These are phyloP conservation scores for Suhomyces sp. DNA, from an alignment of 805 yeast species.

Conservation along the genomic window DNA sequence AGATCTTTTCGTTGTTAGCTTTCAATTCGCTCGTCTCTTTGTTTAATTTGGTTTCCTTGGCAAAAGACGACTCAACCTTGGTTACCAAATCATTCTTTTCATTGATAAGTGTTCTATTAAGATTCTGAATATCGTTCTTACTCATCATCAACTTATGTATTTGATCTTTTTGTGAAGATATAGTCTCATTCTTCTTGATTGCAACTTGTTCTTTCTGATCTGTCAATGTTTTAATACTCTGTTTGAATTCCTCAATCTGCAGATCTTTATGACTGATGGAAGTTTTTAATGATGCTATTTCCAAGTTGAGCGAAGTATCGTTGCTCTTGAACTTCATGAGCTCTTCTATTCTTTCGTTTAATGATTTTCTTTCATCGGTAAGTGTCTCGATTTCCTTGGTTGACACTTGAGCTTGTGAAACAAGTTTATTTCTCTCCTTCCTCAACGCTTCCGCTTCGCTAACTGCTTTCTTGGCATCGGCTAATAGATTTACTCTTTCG, in stretches of 20 bases:
- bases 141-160: constrained; percentile 42
- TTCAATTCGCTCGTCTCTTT: constrained; percentile 40
- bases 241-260: constrained; percentile 35
- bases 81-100: constrained; percentile 41
- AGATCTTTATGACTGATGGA: constrained; percentile 46
- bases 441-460: background rate
- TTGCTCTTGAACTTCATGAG: constrained; percentile 28
- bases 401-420: background rate
- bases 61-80: constrained; percentile 40
- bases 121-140: constrained; percentile 37
- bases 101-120: constrained; percentile 32
- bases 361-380: constrained; percentile 37
- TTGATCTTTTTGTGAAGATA: constrained; percentile 29
- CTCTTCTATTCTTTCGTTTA: constrained; percentile 31
- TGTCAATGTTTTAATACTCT: constrained; percentile 32
- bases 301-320: constrained; percentile 48
- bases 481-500: background rate
- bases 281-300: constrained; percentile 45
- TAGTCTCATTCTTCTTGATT: constrained; percentile 25
- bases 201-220: constrained; percentile 3
- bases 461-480: background rate
- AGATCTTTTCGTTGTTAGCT: constrained; percentile 40
- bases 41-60: constrained; percentile 27
- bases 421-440: constrained; percentile 1
- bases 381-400: constrained; percentile 23